Evolutionary conservation across 2,329 filamentous ascomycete species (phyloP).

Genomic region (Pseudogymnoascus verrucosus): DNA sequence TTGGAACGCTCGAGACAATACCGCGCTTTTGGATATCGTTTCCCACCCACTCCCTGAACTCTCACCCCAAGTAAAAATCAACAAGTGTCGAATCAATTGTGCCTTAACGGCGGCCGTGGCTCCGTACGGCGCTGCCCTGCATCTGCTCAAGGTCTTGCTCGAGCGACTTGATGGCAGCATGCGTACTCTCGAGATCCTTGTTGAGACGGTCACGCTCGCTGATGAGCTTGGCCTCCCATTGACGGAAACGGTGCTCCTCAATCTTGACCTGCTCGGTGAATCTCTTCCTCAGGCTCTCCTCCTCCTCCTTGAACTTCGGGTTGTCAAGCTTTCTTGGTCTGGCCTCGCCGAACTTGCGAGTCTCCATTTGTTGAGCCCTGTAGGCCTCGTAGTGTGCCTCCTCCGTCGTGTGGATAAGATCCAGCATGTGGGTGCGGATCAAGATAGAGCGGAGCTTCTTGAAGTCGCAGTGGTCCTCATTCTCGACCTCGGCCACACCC

Average conservation of each 20-base stretch:
- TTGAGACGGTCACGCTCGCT: constrained; percentile 97
- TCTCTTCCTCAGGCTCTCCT: constrained; percentile 94
- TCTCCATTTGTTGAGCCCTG: constrained; percentile 99
- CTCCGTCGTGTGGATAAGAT: constrained; percentile 98
- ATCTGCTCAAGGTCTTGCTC: constrained; percentile 89
- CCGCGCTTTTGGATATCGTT: constrained; percentile 13
- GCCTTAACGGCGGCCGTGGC: constrained; percentile 78
- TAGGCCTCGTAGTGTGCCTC: constrained; percentile 99
- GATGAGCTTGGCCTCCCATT: constrained; percentile 99
- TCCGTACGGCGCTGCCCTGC: constrained; percentile 84
- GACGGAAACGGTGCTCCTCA: constrained; percentile 96
- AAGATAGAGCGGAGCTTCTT: constrained; percentile 99
- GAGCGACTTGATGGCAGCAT: constrained; percentile 85
- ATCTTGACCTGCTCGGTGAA: constrained; percentile 99
- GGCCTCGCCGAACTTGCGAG: constrained; percentile 96
- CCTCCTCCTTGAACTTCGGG: constrained; percentile 99
- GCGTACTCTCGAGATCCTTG: constrained; percentile 98
- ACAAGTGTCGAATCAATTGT: constrained; percentile 2
- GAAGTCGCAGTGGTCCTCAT: constrained; percentile 99
- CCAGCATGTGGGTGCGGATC: constrained; percentile 98
- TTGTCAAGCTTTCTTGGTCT: constrained; percentile 97
- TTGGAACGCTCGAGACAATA: constrained; percentile 21
- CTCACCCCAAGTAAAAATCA: constrained; percentile 11
- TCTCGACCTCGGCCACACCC: constrained; percentile 99
- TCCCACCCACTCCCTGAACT: constrained; percentile 10